Evolutionary conservation across 73 alveolate genomes (phyloP).

Genomic region (Blepharisma japonicum): DNA sequence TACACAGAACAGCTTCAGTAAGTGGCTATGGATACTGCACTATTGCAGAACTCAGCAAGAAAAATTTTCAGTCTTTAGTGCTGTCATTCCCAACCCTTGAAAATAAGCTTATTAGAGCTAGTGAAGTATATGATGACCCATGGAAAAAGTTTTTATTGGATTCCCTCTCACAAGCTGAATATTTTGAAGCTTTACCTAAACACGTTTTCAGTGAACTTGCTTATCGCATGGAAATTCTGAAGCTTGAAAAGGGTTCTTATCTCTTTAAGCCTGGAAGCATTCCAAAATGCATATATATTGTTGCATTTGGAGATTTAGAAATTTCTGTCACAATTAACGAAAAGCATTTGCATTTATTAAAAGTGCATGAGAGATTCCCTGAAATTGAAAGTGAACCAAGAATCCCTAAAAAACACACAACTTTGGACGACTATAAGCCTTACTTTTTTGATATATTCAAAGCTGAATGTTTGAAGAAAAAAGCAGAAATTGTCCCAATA

Average conservation of each 20-base stretch:
- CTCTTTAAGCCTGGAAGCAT: constrained; percentile 29
- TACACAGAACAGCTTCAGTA: constrained; percentile 55
- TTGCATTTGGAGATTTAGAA: constrained; percentile 9
- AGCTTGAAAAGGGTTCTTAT: constrained; percentile 23
- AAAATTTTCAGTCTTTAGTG: constrained; percentile 12
- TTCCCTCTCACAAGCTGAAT: neutral
- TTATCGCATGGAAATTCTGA: neutral
- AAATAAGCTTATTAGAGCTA: neutral
- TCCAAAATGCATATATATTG: neutral
- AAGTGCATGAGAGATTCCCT: neutral
- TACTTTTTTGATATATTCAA: neutral
- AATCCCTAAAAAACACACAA: neutral
- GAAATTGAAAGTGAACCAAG: neutral
- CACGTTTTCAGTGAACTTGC: neutral
- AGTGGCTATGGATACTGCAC: constrained; percentile 26
- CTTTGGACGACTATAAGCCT: constrained; percentile 1
- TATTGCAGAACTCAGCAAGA: constrained; percentile 33
- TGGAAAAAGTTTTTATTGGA: neutral
- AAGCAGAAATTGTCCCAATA: neutral
- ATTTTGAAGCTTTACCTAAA: neutral
- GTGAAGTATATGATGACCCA: neutral
- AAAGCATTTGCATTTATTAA: neutral
- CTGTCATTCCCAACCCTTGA: neutral
- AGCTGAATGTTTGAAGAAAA: constrained; percentile 1
- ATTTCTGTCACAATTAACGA: constrained; percentile 28